Evolutionary conservation across 108 stramenopile genomes (phyloP).

Genomic region (Bacterosira constricta): DNA sequence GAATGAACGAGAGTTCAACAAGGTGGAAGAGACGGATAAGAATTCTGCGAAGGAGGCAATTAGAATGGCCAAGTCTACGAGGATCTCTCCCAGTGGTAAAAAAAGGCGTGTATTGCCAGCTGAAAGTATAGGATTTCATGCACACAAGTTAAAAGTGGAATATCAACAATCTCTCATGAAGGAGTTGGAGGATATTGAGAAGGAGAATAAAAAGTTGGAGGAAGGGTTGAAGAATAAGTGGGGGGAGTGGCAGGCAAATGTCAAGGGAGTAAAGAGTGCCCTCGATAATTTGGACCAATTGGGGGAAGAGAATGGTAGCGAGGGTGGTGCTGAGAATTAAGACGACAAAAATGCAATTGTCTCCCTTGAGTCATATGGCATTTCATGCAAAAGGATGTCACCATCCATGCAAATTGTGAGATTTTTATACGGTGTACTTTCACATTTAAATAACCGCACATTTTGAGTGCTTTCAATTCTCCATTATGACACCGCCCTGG

Average conservation of each 20-base stretch:
- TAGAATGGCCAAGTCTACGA: constrained; percentile 1
- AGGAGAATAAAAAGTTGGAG: constrained; percentile 30
- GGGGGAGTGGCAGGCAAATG: constrained; percentile 24
- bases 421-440: too few species aligned
- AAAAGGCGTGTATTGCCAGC: constrained; percentile 16
- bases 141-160: constrained; percentile 31
- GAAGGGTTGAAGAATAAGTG: constrained; percentile 32
- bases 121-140: constrained; percentile 33
- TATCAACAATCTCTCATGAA: constrained; percentile 14
- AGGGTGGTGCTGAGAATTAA: background rate
- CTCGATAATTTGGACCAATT: constrained; percentile 12
- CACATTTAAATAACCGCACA: too few species aligned
- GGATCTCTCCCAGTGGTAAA: constrained; percentile 7
- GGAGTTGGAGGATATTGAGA: constrained; percentile 20
- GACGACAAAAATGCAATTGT: background rate
- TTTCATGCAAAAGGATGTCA: background rate
- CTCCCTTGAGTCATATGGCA: too few species aligned
- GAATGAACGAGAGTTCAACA: constrained; percentile 1
- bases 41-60: constrained; percentile 33
- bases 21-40: constrained; percentile 24
- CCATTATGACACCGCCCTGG: too few species aligned
- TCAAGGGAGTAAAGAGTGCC: constrained; percentile 27
- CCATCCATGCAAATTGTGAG: background rate
- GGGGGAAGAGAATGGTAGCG: background rate
- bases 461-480: too few species aligned